phyloP scores from a whole-genome alignment of 805 yeast species.

The Metschnikowia picachoensis region DNA sequence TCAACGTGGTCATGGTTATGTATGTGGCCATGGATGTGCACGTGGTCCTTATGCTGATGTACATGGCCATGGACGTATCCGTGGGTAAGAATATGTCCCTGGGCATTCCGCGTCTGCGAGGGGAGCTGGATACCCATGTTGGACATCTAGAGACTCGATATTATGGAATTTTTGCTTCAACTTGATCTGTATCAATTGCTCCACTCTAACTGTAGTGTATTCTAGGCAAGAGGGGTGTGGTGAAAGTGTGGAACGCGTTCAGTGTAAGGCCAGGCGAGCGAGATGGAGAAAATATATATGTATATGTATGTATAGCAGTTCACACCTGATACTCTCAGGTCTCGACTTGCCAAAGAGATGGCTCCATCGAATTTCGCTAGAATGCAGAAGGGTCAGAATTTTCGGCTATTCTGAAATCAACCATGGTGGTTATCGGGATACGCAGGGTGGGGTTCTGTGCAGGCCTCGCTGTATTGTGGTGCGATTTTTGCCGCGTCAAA shows the following conservation, averaged over 20 bases:
- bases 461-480: too few species aligned
- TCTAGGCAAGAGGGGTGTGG: too few species aligned
- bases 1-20: conserved; percentile 45
- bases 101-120: conserved; percentile 4
- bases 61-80: conserved; percentile 69
- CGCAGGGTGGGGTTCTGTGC: not conserved
- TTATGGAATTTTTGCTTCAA: not conserved
- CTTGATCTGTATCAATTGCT: too few species aligned
- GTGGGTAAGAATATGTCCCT: conserved; percentile 27
- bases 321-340: too few species aligned
- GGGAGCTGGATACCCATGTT: conserved; percentile 4
- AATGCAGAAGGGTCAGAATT: not conserved
- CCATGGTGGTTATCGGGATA: conserved; percentile 8
- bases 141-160: not conserved
- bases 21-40: conserved; percentile 67
- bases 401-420: not conserved
- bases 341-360: too few species aligned
- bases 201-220: too few species aligned
- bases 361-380: too few species aligned
- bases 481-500: too few species aligned
- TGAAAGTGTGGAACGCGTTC: not conserved
- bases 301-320: too few species aligned
- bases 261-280: not conserved
- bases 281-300: too few species aligned
- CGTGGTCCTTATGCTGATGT: conserved; percentile 56